Evolutionary conservation across 805 yeast species (phyloP).

Genomic region (Jamesozyma hellenica): DNA sequence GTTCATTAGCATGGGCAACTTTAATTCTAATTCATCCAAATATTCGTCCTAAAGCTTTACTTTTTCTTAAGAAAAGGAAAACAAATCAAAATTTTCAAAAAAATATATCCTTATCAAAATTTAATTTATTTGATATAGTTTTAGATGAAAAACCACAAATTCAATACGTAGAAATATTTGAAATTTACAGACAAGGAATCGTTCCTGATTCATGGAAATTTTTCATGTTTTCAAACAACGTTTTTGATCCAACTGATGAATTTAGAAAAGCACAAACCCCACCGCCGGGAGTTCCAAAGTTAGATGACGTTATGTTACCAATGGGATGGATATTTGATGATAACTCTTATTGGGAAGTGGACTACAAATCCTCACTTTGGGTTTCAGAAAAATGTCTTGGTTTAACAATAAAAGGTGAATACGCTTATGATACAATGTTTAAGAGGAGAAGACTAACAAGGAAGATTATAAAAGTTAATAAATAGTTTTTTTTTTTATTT

Average conservation of each 20-base stretch:
- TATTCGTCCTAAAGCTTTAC: conserved; percentile 11
- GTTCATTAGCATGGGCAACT: conserved; percentile 47
- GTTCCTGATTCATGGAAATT: conserved; percentile 54
- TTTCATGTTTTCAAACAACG: conserved; percentile 42
- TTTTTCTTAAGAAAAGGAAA: neutral
- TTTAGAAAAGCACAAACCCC: conserved; percentile 38
- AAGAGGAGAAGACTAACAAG: conserved; percentile 50
- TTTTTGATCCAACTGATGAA: conserved; percentile 44
- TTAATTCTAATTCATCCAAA: conserved; percentile 54
- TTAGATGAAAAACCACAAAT: conserved; percentile 58
- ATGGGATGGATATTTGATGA: conserved; percentile 60
- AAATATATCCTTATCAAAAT: neutral
- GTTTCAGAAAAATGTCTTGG: conserved; percentile 36
- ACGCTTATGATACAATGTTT: conserved; percentile 36
- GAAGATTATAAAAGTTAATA: conserved; percentile 34
- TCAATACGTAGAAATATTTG: conserved; percentile 64
- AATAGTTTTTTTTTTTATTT: too few relatives aligned
- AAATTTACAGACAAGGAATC: conserved; percentile 56
- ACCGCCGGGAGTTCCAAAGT: conserved; percentile 53
- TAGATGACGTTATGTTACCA: conserved; percentile 58
- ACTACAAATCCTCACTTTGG: conserved; percentile 45
- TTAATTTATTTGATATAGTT: conserved; percentile 33
- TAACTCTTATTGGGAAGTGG: conserved; percentile 56
- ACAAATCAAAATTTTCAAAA: conserved; percentile 12
- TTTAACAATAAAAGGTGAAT: conserved; percentile 40